Base-by-base conservation (phyloP, 306 rosid genomes). In the Dalbergia cochinchinensis region DNA sequence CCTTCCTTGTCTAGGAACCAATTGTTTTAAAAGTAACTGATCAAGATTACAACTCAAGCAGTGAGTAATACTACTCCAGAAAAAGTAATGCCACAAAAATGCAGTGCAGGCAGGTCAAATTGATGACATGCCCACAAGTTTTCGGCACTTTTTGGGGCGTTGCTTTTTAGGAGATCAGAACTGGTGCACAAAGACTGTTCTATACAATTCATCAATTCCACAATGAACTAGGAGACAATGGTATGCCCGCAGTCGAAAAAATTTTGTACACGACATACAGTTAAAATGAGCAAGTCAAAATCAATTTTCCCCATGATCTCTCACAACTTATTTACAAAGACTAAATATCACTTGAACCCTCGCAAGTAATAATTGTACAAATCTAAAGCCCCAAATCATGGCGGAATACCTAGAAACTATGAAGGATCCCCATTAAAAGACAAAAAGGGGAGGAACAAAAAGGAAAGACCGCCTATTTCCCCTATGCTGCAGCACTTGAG, bases 161-260 rank as follows among this genome's bases (percentile, higher is more conserved):
- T 62, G 64, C n/a, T 3, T 70, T 60, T 19, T 76, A 63, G 74
- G 55, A 42, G 42, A 39, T 62, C 19, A 54, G 41, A 69, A 69
- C 16, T 53, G 20, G 57, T 54, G 64, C 64, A 77, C 37, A 15
- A 45, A 58, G 51, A 19, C 41, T 26, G 63, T 42, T 75, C 71
- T 78, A 67, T 79, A 79, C 85, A 76, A 76, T 37, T n/a, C 69
- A 60, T 67, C 55, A 67, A 45, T 39, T 51, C 71, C 71, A 71
- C 59, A 82, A 69, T 35, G 73, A 83, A 33, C 33, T 54, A 76
- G 18, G 54, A 48, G 79, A 57, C 58, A 50, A 14, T 37, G 76
- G 69, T 16, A 80, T 34, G 51, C 42, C 53, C 31, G 39, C 54
- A 78, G 31, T 42, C 19, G 7, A 60, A 63, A 48, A 54, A 18